phyloP scores from a whole-genome alignment of 257 asterid genomes.

The Lycium ferocissimum region DNA sequence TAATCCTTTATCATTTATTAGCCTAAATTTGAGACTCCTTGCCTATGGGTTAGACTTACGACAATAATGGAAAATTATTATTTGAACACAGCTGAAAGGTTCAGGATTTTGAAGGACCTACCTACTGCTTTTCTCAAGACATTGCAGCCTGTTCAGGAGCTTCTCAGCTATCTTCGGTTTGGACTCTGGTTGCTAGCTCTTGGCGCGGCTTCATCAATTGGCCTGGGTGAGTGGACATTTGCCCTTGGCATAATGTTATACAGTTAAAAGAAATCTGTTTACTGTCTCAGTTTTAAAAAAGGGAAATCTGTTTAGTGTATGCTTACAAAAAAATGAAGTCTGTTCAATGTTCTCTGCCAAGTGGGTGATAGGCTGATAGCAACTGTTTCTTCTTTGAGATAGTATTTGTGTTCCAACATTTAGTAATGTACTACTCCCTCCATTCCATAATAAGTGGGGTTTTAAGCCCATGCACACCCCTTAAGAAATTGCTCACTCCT shows the following conservation, averaged over 20 bases:
- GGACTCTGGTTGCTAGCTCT: constrained; percentile 53
- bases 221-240: constrained; percentile 41
- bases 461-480: too few species aligned
- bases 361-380: constrained; percentile 12
- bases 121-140: constrained; percentile 26
- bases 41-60: not conserved
- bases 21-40: not conserved
- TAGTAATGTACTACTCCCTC: not conserved
- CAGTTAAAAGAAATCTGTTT: not conserved
- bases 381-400: constrained; percentile 10
- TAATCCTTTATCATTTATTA: not conserved
- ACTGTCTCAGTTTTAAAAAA: too few species aligned
- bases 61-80: not conserved
- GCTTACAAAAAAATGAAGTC: not conserved
- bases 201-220: constrained; percentile 51
- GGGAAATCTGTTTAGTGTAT: not conserved
- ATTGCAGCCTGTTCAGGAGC: constrained; percentile 42
- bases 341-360: not conserved
- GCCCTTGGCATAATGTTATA: not conserved
- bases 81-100: not conserved
- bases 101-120: not conserved
- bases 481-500: too few species aligned
- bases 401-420: constrained; percentile 8
- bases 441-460: too few species aligned
- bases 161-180: constrained; percentile 40